Conservation (phyloP, 495 filamentous ascomycete genomes). For the Neurospora sp. region DNA sequence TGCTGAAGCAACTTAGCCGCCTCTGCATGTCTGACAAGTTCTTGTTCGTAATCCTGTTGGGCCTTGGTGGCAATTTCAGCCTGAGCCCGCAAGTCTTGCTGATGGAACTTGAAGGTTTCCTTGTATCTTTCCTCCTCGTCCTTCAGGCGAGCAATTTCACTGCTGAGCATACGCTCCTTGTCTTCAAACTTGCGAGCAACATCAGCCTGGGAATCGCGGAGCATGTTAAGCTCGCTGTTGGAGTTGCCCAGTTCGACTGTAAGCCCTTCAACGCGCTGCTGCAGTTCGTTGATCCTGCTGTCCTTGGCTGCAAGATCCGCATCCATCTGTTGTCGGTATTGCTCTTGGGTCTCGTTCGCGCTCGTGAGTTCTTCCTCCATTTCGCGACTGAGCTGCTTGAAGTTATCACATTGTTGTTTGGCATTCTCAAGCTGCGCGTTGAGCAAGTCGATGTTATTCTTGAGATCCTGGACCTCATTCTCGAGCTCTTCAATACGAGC, state of each 20-base stretch:
- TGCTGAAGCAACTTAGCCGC: slow-evolving; percentile 74
- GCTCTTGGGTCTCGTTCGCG: slow-evolving; percentile 70
- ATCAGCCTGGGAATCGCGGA: slow-evolving; percentile 71
- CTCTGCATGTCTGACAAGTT: slow-evolving; percentile 88
- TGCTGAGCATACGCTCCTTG: slow-evolving; percentile 63
- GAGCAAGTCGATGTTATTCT: slow-evolving; percentile 66
- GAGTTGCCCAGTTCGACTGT: slow-evolving; percentile 67
- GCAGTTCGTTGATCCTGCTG: slow-evolving; percentile 62
- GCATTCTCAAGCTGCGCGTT: slow-evolving; percentile 68
- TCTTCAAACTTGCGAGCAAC: slow-evolving; percentile 62
- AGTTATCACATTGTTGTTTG: slow-evolving; percentile 71
- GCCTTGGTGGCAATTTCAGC: slow-evolving; percentile 86
- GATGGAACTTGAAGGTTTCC: slow-evolving; percentile 67
- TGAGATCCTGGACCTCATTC: slow-evolving; percentile 73
- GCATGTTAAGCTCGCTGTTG: slow-evolving; percentile 65
- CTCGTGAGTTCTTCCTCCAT: slow-evolving; percentile 82
- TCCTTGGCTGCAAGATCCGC: slow-evolving; percentile 61
- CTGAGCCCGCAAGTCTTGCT: slow-evolving; percentile 85
- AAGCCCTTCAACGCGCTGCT: slow-evolving; percentile 73
- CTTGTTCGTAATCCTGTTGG: slow-evolving; percentile 89
- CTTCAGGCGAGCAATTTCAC: slow-evolving; percentile 70
- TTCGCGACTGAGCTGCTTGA: slow-evolving; percentile 76
- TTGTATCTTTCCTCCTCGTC: slow-evolving; percentile 75
- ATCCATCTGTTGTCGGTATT: slow-evolving; percentile 79
- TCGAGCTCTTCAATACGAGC: slow-evolving; percentile 76